Percentiles rank a stretch among this genome's conserved stretches.
Evolutionary conservation across 2,329 filamentous ascomycete genomes (phyloP).

Genomic region (Epichloe sibirici): DNA sequence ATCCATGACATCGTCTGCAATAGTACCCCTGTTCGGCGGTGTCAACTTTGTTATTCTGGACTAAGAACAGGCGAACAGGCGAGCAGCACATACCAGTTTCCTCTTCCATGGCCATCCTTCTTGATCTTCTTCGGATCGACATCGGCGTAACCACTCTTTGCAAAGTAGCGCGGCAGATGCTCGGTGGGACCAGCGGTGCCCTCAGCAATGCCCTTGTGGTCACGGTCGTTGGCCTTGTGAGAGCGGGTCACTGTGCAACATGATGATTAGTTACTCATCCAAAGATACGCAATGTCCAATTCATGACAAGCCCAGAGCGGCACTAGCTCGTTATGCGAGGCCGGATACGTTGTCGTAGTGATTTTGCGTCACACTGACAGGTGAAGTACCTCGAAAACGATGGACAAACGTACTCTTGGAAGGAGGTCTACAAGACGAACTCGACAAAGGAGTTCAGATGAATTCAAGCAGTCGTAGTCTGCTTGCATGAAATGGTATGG

Average conservation of each 20-base stretch:
- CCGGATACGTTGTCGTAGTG: neutral
- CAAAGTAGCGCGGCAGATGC: slow-evolving; percentile 82
- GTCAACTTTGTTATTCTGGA: neutral
- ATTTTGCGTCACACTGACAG: neutral
- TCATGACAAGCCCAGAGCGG: neutral
- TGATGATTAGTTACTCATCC: neutral
- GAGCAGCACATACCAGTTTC: slow-evolving; percentile 65
- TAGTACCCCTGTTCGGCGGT: slow-evolving; percentile 53
- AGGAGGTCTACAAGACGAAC: neutral
- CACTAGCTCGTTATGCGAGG: neutral
- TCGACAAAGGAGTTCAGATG: neutral
- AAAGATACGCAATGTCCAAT: too few species aligned
- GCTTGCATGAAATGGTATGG: neutral
- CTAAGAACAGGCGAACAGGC: neutral
- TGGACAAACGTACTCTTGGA: neutral
- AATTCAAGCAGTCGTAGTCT: neutral
- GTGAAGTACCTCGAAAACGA: neutral
- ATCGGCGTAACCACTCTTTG: slow-evolving; percentile 71
- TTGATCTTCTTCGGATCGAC: slow-evolving; percentile 86
- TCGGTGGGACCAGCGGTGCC: slow-evolving; percentile 58
- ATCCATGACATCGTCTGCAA: slow-evolving; percentile 76
- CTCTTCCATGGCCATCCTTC: slow-evolving; percentile 88
- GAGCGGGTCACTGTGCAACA: slow-evolving; percentile 75
- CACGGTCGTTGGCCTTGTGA: slow-evolving; percentile 89
- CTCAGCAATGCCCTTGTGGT: slow-evolving; percentile 70